phyloP scores from a whole-genome alignment of 495 filamentous ascomycete genomes.

The Penicillium coprophilum region DNA sequence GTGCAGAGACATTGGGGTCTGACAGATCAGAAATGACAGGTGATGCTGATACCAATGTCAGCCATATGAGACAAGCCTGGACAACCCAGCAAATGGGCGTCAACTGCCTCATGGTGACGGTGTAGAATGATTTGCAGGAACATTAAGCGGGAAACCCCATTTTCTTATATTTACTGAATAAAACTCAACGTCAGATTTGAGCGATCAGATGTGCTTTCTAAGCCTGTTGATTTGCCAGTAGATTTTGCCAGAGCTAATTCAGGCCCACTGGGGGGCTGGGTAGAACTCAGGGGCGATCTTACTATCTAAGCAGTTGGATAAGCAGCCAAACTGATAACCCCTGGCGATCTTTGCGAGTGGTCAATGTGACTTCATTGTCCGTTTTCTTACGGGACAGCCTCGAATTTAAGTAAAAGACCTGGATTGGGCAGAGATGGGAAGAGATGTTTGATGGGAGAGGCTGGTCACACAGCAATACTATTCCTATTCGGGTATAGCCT shows the following conservation, averaged over 20 bases:
- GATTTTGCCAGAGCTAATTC: not conserved
- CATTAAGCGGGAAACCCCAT: not conserved
- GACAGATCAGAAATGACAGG: not conserved
- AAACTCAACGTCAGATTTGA: constrained; percentile 3
- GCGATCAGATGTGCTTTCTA: constrained; percentile 1
- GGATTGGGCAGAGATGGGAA: not conserved
- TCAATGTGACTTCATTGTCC: not conserved
- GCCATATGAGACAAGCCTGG: constrained; percentile 17
- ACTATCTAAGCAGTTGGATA: constrained; percentile 6
- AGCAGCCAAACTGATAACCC: not conserved
- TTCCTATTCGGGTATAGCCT: not conserved
- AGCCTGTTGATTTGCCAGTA: not conserved
- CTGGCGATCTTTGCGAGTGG: not conserved
- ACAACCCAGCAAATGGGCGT: constrained; percentile 18
- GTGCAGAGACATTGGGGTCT: not conserved
- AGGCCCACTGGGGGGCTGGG: not conserved
- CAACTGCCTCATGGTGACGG: constrained; percentile 19
- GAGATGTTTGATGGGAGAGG: constrained; percentile 5
- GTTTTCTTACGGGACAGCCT: not conserved
- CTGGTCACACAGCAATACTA: not conserved
- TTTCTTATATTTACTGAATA: not conserved
- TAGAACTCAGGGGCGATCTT: constrained; percentile 1
- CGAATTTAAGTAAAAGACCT: not conserved
- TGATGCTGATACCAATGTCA: constrained; percentile 11
- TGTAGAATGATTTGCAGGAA: not conserved